Evolutionary conservation across 305 asterid species (phyloP), one percentile per base, ranked within the genome.

Genomic region (Solanum hybrid): DNA sequence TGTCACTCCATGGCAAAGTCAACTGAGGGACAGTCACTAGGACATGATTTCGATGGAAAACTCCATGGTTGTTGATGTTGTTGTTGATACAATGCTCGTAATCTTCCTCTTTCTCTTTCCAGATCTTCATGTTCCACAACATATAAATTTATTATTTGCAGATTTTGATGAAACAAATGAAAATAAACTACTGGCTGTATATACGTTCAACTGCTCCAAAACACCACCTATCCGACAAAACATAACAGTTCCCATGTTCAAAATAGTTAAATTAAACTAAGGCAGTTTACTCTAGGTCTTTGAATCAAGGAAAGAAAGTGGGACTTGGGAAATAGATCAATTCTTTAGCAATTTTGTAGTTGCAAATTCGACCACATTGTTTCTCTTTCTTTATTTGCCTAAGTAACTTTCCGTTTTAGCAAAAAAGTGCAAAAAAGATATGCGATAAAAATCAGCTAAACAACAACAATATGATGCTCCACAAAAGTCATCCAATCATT

Each of bases 111-210:
- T 91, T 95, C 97, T 91, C 96, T 93, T 92, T 95, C 97, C 91
- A 95, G 88, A 36, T 95, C 96, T 24, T 95, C 96, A 51, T 95
- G 97, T 89, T 95, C 98, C 93, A 95, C 98, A 95, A 94, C 91
- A 88, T 38, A 90, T 13, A 77, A 24, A 90, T 27, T 15, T 38
- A 91, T 26, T 33, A 37, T n/a, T 24, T 39, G n/a, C 5, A 37
- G 34, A 12, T 38, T 38, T 13, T 2, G 4, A 80, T 37, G 86
- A 37, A 80, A 38, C 86, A 24, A 12, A 37, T 80, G 65, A 80
- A 77, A 80, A 80, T 37, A 24, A 80, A 80, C 32, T 37, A 37
- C 11, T 39, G 12, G 65, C 22, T 37, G 6, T 10, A 22, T 79
- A 80, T 37, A 37, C 17, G 2, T 79, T 22, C 29, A 79, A 33